Evolutionary conservation across 75 land plant genomes (phyloP).

Genomic region (Picea glauca): DNA sequence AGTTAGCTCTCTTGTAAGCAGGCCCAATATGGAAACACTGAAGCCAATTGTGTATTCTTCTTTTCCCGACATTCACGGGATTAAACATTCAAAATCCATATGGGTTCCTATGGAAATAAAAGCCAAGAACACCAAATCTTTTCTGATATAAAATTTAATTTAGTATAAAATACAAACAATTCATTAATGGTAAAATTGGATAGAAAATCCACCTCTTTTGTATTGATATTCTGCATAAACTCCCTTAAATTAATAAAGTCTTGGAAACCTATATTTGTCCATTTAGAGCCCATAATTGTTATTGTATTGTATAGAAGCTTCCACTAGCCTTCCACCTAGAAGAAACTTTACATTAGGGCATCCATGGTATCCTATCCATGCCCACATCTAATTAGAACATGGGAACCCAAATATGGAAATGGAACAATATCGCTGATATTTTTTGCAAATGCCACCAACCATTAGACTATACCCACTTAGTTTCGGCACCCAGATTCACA

Average conservation of each 20-base stretch:
- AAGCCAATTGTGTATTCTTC: conserved; percentile 74
- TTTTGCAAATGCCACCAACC: neutral
- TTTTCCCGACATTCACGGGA: conserved; percentile 41
- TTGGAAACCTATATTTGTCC: conserved; percentile 89
- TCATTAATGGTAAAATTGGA: neutral
- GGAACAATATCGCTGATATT: too few species aligned
- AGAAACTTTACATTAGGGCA: neutral
- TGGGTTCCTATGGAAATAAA: neutral
- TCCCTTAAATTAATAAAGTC: conserved; percentile 86
- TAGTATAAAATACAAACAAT: neutral
- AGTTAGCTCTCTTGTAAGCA: conserved; percentile 70
- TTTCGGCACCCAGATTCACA: neutral
- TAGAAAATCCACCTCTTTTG: conserved; percentile 43
- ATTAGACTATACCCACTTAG: neutral
- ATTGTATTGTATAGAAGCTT: conserved; percentile 88
- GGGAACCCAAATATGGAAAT: too few species aligned
- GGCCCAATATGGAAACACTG: conserved; percentile 55
- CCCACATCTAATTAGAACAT: too few species aligned
- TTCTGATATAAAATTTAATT: neutral
- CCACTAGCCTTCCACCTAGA: conserved; percentile 79
- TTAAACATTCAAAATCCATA: neutral
- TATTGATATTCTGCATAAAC: conserved; percentile 67
- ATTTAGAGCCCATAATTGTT: conserved; percentile 69
- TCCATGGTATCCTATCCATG: neutral
- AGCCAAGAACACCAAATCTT: neutral